phyloP scores from a whole-genome alignment of 768 basidiomycete genomes.

The Podaxis pistillaris region DNA sequence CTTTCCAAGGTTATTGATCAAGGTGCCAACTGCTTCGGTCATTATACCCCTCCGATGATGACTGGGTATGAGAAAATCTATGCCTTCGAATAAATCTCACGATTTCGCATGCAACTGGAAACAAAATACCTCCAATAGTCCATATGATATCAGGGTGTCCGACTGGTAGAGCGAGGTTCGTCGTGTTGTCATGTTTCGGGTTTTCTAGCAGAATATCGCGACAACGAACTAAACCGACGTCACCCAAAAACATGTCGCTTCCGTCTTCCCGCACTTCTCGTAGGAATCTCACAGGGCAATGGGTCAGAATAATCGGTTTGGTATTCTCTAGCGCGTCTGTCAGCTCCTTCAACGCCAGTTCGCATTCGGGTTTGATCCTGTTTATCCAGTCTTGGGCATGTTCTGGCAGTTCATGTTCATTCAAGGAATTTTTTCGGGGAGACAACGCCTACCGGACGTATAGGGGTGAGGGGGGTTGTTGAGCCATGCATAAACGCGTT shows the following conservation, averaged over 20 bases:
- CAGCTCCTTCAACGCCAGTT: slow-evolving; percentile 30
- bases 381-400: slow-evolving; percentile 31
- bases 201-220: slow-evolving; percentile 20
- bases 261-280: slow-evolving; percentile 59
- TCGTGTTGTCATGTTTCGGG: slow-evolving; percentile 24
- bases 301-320: slow-evolving; percentile 34
- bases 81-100: not conserved
- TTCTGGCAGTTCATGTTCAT: slow-evolving; percentile 24
- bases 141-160: slow-evolving; percentile 61
- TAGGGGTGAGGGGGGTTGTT: slow-evolving; percentile 56
- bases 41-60: slow-evolving; percentile 73
- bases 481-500: slow-evolving; percentile 43
- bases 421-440: not conserved
- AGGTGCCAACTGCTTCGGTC: slow-evolving; percentile 54
- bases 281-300: slow-evolving; percentile 48
- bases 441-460: slow-evolving; percentile 26
- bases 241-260: slow-evolving; percentile 52
- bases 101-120: not conserved
- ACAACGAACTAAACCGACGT: slow-evolving; percentile 36
- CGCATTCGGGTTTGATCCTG: slow-evolving; percentile 25
- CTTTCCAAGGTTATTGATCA: slow-evolving; percentile 62
- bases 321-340: slow-evolving; percentile 21
- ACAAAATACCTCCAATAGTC: slow-evolving; percentile 53
- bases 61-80: slow-evolving; percentile 59
- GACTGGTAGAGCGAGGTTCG: slow-evolving; percentile 36